A percentile compares a stretch with the other conserved stretches of the same genome.
These are phyloP conservation scores for Syzygium malaccense DNA, from an alignment of 441 rosid species.

Conservation along the genomic window DNA sequence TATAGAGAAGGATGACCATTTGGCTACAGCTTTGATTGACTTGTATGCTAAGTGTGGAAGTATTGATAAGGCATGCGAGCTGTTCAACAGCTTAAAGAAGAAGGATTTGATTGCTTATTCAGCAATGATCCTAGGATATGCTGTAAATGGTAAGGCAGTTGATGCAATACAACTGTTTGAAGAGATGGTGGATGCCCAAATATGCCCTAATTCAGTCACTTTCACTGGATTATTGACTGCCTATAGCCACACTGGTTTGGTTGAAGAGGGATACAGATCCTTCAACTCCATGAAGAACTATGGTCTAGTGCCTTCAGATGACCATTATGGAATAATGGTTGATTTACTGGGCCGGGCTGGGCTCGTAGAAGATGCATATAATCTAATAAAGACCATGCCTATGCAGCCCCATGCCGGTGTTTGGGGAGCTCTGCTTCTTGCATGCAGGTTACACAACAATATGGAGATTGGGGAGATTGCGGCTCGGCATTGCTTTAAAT, in stretches of 20 bases:
- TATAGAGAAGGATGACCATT: slow-evolving; percentile 22
- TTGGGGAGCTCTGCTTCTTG: slow-evolving; percentile 38
- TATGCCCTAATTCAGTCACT: slow-evolving; percentile 22
- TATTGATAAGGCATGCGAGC: slow-evolving; percentile 18
- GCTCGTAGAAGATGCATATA: slow-evolving; percentile 26
- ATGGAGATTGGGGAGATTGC: slow-evolving; percentile 34
- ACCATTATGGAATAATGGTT: slow-evolving; percentile 39
- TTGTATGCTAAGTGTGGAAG: slow-evolving; percentile 28
- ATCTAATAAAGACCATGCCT: slow-evolving; percentile 22
- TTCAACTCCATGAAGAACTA: slow-evolving; percentile 21
- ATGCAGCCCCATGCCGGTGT: slow-evolving; percentile 23
- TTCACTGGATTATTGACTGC: slow-evolving; percentile 25
- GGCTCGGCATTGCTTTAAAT: slow-evolving; percentile 27
- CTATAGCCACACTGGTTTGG: slow-evolving; percentile 26
- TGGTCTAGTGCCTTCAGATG: slow-evolving; percentile 20
- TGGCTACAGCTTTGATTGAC: slow-evolving; percentile 27
- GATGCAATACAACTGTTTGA: slow-evolving; percentile 25
- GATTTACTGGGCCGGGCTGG: slow-evolving; percentile 36
- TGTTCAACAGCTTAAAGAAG: slow-evolving; percentile 19
- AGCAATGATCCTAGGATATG: slow-evolving; percentile 33
- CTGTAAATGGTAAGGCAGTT: slow-evolving; percentile 20
- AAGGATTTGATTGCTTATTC: slow-evolving; percentile 29
- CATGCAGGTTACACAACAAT: slow-evolving; percentile 26
- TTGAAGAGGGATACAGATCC: slow-evolving; percentile 23
- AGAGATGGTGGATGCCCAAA: slow-evolving; percentile 18